Evolutionary conservation across 2,329 filamentous ascomycete genomes (phyloP), one percentile per base, ranked within the genome.

Genomic region (Hypoxylon sp.): DNA sequence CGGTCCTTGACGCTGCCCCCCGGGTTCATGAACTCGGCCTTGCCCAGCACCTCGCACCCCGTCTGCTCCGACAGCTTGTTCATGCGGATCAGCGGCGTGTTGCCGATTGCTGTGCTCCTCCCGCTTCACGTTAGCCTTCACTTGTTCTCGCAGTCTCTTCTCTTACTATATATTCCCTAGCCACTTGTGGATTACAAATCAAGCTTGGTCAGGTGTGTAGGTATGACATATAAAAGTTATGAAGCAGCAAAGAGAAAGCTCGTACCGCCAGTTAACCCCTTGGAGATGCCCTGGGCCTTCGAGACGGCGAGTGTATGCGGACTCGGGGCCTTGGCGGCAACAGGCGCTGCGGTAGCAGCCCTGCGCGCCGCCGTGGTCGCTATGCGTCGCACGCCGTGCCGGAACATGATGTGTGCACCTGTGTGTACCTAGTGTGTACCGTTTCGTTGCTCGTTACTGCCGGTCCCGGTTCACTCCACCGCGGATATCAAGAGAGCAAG

Each of bases 1-100:
- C 95, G 90, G 78, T 99, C 95, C 79, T 99, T 99, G 74, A 99
- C 89, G 51, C 89, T 93, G 58, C 95, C 95, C 67, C 95, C 95
- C 1, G 95, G 95, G 81, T 99, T 99, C 82, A 96, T 95, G 79
- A 99, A 99, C 75, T 99, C 95, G 69, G 95, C 93, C 77, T 99
- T 99, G 71, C 94, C 95, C 35, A 98, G 87, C 56, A 99, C 82
- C 69, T 96, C 90, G 83, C 95, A 98, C 65, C 93, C 92, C 0
- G 95, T 98, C 72, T 96, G 84, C 58, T 91, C 87, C 35, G 94
- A 98, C 67, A 98, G 87, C 60, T 82, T 86, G 77, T 96, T 94
- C 47, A 99, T 82, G 45, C 90, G 88, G 75, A 99, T 96, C 50
- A 99, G 85, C 1, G 95, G 94, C 0, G 95, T 99, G 77, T 98